Evolutionary conservation across 75 land plant genomes (phyloP).

Genomic region (Cunninghamia lanceolata): DNA sequence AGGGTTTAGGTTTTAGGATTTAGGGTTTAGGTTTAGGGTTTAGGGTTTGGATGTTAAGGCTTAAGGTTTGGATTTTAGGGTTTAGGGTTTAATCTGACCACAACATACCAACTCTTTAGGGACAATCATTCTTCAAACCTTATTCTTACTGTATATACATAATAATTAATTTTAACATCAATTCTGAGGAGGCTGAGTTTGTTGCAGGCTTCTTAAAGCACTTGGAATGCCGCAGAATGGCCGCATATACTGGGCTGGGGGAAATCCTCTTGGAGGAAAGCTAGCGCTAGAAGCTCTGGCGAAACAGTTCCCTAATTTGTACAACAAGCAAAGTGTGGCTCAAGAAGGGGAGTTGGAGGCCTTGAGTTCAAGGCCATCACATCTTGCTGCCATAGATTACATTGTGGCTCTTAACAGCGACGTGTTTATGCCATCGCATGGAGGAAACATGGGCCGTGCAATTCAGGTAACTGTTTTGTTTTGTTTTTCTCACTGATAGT

Average conservation of each 20-base stretch:
- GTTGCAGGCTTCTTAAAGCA: slow-evolving; percentile 51
- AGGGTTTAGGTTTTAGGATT: too few species aligned
- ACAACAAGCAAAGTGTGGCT: slow-evolving; percentile 69
- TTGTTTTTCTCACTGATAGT: too few species aligned
- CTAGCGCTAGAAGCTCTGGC: slow-evolving; percentile 57
- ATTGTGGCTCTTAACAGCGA: slow-evolving; percentile 71
- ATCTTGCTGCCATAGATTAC: slow-evolving; percentile 89
- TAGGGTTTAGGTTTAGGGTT: too few species aligned
- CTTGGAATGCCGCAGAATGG: slow-evolving; percentile 63
- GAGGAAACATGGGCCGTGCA: slow-evolving; percentile 84
- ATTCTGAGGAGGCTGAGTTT: neutral
- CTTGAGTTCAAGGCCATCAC: slow-evolving; percentile 51
- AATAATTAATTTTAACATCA: neutral
- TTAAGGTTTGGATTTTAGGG: too few species aligned
- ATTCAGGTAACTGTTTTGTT: slow-evolving; percentile 42
- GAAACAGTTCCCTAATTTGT: slow-evolving; percentile 60
- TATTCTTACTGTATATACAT: too few species aligned
- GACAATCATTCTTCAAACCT: too few species aligned
- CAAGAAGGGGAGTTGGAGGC: slow-evolving; percentile 62
- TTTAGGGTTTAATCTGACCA: too few species aligned
- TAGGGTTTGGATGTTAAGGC: too few species aligned
- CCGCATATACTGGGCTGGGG: slow-evolving; percentile 79
- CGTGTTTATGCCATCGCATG: slow-evolving; percentile 89
- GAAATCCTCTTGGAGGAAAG: slow-evolving; percentile 70
- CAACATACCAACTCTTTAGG: too few species aligned